phyloP scores from a whole-genome alignment of 164 flowering plant species.

The Buxus sempervirens region DNA sequence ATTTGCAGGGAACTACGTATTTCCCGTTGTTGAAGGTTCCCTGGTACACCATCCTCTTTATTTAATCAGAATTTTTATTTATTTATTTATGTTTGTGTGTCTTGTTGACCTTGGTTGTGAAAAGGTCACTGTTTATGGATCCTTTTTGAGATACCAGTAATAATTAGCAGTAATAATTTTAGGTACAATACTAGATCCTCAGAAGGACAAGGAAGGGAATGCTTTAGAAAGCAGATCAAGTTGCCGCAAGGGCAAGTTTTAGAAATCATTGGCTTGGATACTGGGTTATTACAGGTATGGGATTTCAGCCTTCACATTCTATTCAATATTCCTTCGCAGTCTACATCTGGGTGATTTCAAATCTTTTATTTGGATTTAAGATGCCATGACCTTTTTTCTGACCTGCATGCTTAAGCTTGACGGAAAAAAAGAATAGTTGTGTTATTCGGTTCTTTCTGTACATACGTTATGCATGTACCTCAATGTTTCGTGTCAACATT shows the following conservation, averaged over 20 bases:
- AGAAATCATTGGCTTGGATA: constrained; percentile 42
- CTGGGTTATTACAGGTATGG: constrained; percentile 39
- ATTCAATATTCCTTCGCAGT: background rate
- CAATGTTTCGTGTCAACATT: no score
- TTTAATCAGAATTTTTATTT: background rate
- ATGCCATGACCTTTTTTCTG: no score
- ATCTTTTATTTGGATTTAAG: no score
- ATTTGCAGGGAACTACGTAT: constrained; percentile 44
- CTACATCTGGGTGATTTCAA: no score
- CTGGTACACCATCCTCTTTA: constrained; percentile 37
- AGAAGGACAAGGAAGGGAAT: constrained; percentile 19
- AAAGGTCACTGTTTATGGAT: no score
- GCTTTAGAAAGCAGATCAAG: constrained; percentile 36
- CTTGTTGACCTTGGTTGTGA: no score
- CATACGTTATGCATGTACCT: no score
- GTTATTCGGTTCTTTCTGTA: no score
- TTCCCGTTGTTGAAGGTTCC: constrained; percentile 45
- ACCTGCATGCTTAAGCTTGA: no score
- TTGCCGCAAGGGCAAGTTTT: constrained; percentile 32
- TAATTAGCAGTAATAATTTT: constrained; percentile 2
- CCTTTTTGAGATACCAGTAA: background rate
- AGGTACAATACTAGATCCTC: constrained; percentile 55
- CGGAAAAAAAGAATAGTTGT: no score
- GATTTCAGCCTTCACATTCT: background rate
- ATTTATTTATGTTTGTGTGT: no score